Conservation (phyloP, 164 flowering plant species). For the Buxus sempervirens region DNA sequence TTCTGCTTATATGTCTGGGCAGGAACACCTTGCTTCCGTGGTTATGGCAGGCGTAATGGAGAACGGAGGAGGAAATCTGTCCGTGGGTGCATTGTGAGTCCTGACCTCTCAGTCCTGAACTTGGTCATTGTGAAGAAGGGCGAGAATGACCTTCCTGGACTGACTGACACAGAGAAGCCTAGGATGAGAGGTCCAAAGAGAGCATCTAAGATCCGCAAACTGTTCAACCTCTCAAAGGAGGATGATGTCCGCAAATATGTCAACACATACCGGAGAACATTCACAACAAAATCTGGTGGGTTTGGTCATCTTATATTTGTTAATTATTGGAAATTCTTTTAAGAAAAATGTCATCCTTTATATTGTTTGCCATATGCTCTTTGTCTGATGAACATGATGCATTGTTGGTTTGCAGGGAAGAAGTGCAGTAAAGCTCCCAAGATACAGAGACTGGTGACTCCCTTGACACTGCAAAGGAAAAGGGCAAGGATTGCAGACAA, state of each 20-base stretch:
- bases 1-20: background rate
- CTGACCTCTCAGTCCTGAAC: conserved; percentile 59
- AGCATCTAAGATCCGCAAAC: conserved; percentile 65
- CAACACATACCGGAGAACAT: conserved; percentile 59
- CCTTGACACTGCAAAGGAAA: conserved; percentile 54
- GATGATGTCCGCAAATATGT: conserved; percentile 72
- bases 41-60: conserved; percentile 60
- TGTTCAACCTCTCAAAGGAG: conserved; percentile 60
- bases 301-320: background rate
- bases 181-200: conserved; percentile 77
- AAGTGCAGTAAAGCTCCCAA: conserved; percentile 64
- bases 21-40: conserved; percentile 77
- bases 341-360: no score
- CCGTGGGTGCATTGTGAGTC: conserved; percentile 72
- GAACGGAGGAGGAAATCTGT: conserved; percentile 70
- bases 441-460: conserved; percentile 59
- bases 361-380: no score
- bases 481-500: conserved; percentile 53
- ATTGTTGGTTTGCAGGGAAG: conserved; percentile 36
- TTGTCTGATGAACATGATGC: background rate
- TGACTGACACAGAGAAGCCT: conserved; percentile 63
- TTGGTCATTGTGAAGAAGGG: conserved; percentile 74
- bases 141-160: conserved; percentile 60
- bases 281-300: conserved; percentile 51
- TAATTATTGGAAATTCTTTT: background rate